Base-by-base conservation (phyloP, 805 yeast species). In the Suhomyces sp. region DNA sequence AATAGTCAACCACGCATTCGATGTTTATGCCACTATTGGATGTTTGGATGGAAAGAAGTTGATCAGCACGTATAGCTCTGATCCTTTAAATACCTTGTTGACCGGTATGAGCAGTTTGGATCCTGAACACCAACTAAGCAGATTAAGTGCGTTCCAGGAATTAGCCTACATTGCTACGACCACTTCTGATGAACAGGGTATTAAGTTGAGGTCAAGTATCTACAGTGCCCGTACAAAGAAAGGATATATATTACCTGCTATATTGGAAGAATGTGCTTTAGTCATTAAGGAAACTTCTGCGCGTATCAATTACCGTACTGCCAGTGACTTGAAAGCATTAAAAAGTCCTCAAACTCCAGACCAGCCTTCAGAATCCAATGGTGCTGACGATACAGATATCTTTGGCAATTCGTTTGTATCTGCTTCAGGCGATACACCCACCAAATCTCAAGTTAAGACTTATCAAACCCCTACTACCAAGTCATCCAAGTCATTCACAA, bases 141-240 rank as follows among this genome's bases (percentile, higher is more conserved):
- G 83, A 54, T 64, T 84, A 54, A 83, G 90, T 1, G 91, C 93
- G 2, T 87, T 83, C 69, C 93, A 88, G 68, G 94, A 88, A 62
- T 71, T 87, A 50, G 87, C 89, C 0, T 85, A 80, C 60, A 72
- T 87, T 46, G 72, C 91, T 6, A 79, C 84, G 1, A 38, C 42
- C 24, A 69, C 82, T 2, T 63, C 73, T 1, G 63, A 59, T 42
- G 55, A 60, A 6, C 74, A 70, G 49, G 75, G 70, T 6, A 57
- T 68, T 3, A 76, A 79, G 48, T 70, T 80, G 49, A 76, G 92
- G 64, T 57, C 65, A 27, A 73, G 83, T 3, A 79, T 87, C 26
- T 87, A 83, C 63, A 76, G 76, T 56, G 77, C 79, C 22, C 73
- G 75, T 50, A 70, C 76, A 44, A 78, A 72, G 55, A 70, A 73